phyloP scores from a whole-genome alignment of 352 stramenopile genomes.

The Pythium periplocum region DNA sequence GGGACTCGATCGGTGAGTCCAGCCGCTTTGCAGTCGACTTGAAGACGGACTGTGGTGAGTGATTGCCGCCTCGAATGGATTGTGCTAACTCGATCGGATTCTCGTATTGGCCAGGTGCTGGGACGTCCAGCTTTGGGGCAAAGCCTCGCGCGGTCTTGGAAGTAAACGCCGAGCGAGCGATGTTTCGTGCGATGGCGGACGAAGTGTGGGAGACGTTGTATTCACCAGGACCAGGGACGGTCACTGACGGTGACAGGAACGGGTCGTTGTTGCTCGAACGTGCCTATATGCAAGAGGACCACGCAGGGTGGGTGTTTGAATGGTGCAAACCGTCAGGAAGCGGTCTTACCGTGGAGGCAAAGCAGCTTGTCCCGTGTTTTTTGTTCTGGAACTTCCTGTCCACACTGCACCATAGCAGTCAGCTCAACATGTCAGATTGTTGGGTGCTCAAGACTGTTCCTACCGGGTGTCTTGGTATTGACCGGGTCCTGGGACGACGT shows the following conservation, averaged over 20 bases:
- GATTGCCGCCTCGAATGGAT: constrained; percentile 10
- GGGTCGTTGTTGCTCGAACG: constrained; percentile 33
- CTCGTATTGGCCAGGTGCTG: constrained; percentile 68
- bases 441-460: neutral
- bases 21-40: constrained; percentile 59
- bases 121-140: constrained; percentile 31
- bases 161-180: constrained; percentile 52
- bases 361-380: constrained; percentile 66
- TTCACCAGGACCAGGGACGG: constrained; percentile 38
- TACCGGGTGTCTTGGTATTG: constrained; percentile 60
- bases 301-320: constrained; percentile 1
- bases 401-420: constrained; percentile 12
- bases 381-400: constrained; percentile 50
- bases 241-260: constrained; percentile 1
- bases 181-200: constrained; percentile 37
- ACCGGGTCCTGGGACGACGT: constrained; percentile 52
- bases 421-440: neutral
- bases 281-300: constrained; percentile 13
- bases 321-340: neutral
- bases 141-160: constrained; percentile 61
- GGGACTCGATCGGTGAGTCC: constrained; percentile 21
- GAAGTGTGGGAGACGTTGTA: constrained; percentile 46
- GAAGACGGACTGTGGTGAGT: constrained; percentile 49
- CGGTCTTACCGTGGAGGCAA: constrained; percentile 39
- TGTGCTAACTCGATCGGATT: constrained; percentile 47